These are phyloP conservation scores for Chytriomyces sp. DNA, from an alignment of 192 early-diverging fungal species.

Conservation along the genomic window DNA sequence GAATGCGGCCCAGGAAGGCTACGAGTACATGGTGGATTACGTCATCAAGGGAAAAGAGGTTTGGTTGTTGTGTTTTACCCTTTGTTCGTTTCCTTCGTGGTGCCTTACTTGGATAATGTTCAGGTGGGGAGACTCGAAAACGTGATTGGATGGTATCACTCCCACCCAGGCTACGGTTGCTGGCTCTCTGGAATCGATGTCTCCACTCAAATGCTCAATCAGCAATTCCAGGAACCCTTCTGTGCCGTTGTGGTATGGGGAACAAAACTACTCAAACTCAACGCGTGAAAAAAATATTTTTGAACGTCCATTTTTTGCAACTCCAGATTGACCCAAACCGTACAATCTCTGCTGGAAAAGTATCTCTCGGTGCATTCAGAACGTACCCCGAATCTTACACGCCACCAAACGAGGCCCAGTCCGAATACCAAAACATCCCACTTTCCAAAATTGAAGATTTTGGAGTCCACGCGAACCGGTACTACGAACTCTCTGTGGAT, in stretches of 20 bases:
- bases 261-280: not conserved
- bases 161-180: conserved; percentile 99
- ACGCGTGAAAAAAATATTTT: not conserved
- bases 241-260: conserved; percentile 86
- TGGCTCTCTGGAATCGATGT: conserved; percentile 99
- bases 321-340: conserved; percentile 91
- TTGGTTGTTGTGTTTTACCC: not conserved
- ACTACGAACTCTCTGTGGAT: conserved; percentile 89
- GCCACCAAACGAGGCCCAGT: conserved; percentile 72
- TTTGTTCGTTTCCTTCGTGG: not conserved
- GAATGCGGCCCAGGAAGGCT: conserved; percentile 87
- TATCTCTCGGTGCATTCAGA: conserved; percentile 97
- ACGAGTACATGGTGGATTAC: conserved; percentile 98
- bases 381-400: conserved; percentile 92
- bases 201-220: conserved; percentile 92
- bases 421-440: conserved; percentile 90
- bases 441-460: conserved; percentile 97
- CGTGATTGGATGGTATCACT: conserved; percentile 98
- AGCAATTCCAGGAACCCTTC: conserved; percentile 92
- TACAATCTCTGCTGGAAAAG: conserved; percentile 94
- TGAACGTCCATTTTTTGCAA: conserved; percentile 3
- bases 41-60: conserved; percentile 82
- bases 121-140: conserved; percentile 89
- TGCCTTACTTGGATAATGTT: not conserved
- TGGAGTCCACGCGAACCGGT: conserved; percentile 87